Evolutionary conservation across 225 moss, liverwort and hornwort species (phyloP), one percentile per base, ranked within the genome.

Genomic region (Thuidium tamariscinum): DNA sequence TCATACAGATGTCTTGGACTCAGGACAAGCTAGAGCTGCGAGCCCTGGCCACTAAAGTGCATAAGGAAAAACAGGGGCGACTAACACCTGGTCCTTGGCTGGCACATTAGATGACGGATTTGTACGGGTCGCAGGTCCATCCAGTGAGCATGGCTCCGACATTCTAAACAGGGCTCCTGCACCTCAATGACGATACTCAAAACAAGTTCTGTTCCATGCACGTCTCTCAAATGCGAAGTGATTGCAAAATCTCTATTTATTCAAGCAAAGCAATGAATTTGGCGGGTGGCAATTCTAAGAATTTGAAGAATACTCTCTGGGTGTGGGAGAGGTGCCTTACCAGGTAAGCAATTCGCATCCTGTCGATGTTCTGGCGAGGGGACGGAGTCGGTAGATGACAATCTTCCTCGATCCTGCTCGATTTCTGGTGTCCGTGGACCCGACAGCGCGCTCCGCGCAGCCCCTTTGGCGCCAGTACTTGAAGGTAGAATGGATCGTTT

Each of bases 341-440:
- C 89, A 75, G 51, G n/a, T 74, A 84, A 82, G 51, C 76, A 70
- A 69, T 71, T 82, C 75, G 84, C 84, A 84, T 64, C 74, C 84
- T 51, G 86, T 42, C 62, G 88, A 17, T 54, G 63, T 22, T 85
- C 89, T 54, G 82, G 66, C 22, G 89, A 91, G 30, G 72, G 89
- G 37, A 89, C 79, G 37, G 85, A 89, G 54, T 91, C 89, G 27
- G 87, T 52, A 67, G 91, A 91, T 37, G 85, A 87, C 78, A 89
- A 82, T 82, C 87, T 51, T 55, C 87, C 89, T 73, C 87, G 91
- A 80, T 87, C 84, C 81, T 77, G 89, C 65, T 72, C 26, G 67
- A 87, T 82, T 32, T 91, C 89, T 81, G 87, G 89, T 55, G 91
- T 91, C 52, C 52, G 82, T 55, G 91, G 91, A 82, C 91, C 87